phyloP scores from a whole-genome alignment of 108 stramenopile species.

The Cyclotella cryptica region DNA sequence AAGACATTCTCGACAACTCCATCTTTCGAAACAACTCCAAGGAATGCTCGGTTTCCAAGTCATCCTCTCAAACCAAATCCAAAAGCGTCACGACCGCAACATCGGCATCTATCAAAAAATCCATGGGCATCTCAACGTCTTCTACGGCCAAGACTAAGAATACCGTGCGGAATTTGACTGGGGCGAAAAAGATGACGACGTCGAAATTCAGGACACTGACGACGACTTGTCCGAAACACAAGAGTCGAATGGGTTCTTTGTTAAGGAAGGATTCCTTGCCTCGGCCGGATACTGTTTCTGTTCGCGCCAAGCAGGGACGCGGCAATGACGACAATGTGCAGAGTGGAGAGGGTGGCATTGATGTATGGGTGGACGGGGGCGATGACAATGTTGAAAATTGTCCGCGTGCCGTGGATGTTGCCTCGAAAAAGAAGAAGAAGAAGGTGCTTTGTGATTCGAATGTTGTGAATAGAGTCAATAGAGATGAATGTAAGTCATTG shows the following conservation, averaged over 20 bases:
- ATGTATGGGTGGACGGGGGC: neutral
- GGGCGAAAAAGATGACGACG: neutral
- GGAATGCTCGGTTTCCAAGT: neutral
- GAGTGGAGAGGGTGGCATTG: neutral
- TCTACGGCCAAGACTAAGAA: neutral
- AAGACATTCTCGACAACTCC: neutral
- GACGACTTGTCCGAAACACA: too few relatives aligned
- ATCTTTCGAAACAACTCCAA: constrained; percentile 6
- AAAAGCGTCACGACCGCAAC: neutral
- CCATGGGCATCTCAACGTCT: neutral
- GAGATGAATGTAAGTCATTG: neutral
- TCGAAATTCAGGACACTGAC: too few relatives aligned
- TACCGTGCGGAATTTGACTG: neutral
- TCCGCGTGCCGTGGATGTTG: neutral
- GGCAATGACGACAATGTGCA: neutral
- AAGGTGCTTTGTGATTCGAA: constrained; percentile 8
- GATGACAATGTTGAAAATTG: neutral
- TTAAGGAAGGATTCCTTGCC: too few relatives aligned
- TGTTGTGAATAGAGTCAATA: neutral
- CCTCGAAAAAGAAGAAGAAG: constrained; percentile 3
- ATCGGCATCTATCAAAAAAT: constrained; percentile 1
- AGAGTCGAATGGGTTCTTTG: too few relatives aligned
- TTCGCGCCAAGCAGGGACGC: neutral
- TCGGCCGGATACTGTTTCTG: too few relatives aligned
- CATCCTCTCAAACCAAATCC: neutral